phyloP scores from a whole-genome alignment of 352 stramenopile species.

The Globisporangium cylindrosporum region DNA sequence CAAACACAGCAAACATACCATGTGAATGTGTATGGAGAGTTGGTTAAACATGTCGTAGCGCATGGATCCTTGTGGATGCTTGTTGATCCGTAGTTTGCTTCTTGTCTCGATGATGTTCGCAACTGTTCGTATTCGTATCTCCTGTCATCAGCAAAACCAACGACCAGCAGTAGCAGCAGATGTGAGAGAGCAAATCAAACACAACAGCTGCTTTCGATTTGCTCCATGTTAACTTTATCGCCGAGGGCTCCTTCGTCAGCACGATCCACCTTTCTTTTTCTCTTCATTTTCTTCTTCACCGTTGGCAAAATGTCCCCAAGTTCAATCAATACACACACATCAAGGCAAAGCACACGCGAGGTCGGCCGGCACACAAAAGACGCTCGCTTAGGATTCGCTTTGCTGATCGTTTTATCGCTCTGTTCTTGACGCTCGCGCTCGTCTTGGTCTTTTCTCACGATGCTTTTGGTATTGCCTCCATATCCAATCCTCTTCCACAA shows the following conservation, averaged over 20 bases:
- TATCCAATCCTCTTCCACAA: neutral
- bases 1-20: too few species aligned
- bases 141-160: neutral
- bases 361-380: neutral
- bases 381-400: neutral
- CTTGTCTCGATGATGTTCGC: neutral
- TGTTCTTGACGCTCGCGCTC: neutral
- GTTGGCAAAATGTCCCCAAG: slow-evolving; percentile 1
- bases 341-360: neutral
- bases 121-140: slow-evolving; percentile 1
- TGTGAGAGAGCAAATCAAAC: neutral
- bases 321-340: neutral
- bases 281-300: neutral
- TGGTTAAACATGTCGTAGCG: too few species aligned
- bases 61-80: too few species aligned
- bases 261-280: neutral
- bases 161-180: neutral
- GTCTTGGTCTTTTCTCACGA: neutral
- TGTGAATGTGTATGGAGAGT: too few species aligned
- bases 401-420: neutral
- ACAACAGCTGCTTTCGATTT: neutral
- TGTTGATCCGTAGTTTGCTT: too few species aligned
- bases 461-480: neutral
- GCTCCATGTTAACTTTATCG: slow-evolving; percentile 4
- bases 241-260: neutral